Conservation (phyloP, 2,329 filamentous ascomycete species). For the Zalaria obscura region DNA sequence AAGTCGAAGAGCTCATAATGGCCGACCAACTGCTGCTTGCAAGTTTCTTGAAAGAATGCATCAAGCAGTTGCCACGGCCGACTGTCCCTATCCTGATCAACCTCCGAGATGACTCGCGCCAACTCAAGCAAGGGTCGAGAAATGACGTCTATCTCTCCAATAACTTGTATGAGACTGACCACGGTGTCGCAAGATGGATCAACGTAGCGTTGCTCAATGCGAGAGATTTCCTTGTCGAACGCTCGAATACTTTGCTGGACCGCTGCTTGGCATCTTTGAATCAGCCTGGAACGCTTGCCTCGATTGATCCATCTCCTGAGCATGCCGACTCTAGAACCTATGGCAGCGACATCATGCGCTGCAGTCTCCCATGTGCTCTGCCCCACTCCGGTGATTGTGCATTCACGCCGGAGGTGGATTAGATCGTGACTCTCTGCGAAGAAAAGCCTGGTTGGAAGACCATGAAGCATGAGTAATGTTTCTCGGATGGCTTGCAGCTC, state of each 20-base stretch:
- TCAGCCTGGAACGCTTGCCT: constrained; percentile 19
- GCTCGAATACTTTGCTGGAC: constrained; percentile 40
- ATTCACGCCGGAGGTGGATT: constrained; percentile 6
- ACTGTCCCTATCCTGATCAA: constrained; percentile 29
- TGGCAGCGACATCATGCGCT: constrained; percentile 29
- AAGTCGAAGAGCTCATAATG: constrained; percentile 47
- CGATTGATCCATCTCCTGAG: constrained; percentile 35
- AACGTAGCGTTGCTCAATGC: constrained; percentile 47
- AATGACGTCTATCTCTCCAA: constrained; percentile 40
- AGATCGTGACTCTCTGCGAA: constrained; percentile 16
- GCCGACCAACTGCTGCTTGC: constrained; percentile 54
- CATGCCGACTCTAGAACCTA: constrained; percentile 32
- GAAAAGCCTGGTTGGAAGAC: constrained; percentile 63
- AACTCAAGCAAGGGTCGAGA: constrained; percentile 46
- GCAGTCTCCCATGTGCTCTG: constrained; percentile 20
- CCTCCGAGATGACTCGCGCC: constrained; percentile 44
- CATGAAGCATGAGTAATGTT: constrained; percentile 71
- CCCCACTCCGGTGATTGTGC: constrained; percentile 7
- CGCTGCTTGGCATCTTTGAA: constrained; percentile 59
- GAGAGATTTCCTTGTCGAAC: constrained; percentile 46
- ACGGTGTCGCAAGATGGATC: constrained; percentile 37
- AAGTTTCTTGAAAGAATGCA: constrained; percentile 57
- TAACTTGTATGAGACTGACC: constrained; percentile 53
- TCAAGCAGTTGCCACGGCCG: constrained; percentile 63
- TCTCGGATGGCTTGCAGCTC: constrained; percentile 67